phyloP scores from a whole-genome alignment of 768 basidiomycete genomes.

The Hygrocybe punicea region DNA sequence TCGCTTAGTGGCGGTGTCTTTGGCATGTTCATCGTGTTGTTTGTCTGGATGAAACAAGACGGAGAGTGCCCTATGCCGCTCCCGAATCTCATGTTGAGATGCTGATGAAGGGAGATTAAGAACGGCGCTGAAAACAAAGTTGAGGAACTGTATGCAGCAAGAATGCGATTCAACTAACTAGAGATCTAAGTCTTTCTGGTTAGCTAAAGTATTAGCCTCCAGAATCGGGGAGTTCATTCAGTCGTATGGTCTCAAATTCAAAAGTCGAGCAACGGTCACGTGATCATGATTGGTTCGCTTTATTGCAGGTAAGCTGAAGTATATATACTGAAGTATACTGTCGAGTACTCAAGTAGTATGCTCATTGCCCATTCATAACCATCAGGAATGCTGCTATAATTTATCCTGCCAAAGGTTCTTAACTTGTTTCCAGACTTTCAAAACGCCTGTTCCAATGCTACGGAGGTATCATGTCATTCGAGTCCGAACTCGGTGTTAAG shows the following conservation, averaged over 20 bases:
- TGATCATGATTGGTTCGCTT: too few species aligned
- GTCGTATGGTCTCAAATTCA: background rate
- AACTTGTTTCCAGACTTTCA: conserved; percentile 68
- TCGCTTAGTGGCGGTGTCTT: conserved; percentile 56
- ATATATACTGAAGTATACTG: background rate
- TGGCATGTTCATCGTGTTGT: conserved; percentile 56
- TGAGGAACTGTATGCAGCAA: conserved; percentile 5
- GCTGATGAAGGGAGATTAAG: conserved; percentile 68
- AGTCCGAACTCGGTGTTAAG: background rate
- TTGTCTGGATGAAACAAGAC: conserved; percentile 85
- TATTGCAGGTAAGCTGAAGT: too few species aligned
- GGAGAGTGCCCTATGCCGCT: conserved; percentile 67
- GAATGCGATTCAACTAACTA: conserved; percentile 18
- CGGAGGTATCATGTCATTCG: background rate
- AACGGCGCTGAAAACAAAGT: conserved; percentile 47
- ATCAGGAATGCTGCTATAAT: too few species aligned
- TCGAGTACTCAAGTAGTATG: too few species aligned
- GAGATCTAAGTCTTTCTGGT: conserved; percentile 20
- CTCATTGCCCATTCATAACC: too few species aligned
- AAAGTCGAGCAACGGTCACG: background rate
- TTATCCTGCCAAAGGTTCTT: conserved; percentile 44
- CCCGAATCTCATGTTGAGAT: conserved; percentile 66
- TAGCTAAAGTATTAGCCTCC: background rate
- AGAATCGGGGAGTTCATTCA: background rate
- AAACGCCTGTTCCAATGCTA: conserved; percentile 71